Conservation (phyloP, 2,329 filamentous ascomycete species). For the Ophiostoma triangulosporum region DNA sequence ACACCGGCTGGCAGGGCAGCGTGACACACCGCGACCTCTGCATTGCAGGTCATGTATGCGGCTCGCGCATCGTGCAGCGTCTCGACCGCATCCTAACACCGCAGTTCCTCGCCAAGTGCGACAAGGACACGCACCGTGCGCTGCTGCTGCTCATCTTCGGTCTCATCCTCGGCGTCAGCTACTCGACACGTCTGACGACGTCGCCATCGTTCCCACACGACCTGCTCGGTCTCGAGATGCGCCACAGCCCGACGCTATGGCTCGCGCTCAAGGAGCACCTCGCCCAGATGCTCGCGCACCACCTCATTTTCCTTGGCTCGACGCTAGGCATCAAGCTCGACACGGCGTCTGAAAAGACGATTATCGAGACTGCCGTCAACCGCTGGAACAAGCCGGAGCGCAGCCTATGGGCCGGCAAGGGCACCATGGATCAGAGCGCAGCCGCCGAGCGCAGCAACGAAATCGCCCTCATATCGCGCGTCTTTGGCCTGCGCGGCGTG, state of each 20-base stretch:
- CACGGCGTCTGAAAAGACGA: constrained; percentile 18
- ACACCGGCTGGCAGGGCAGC: constrained; percentile 15
- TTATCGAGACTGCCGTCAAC: constrained; percentile 18
- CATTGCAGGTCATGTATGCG: constrained; percentile 17
- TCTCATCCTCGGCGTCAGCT: constrained; percentile 18
- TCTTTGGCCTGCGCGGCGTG: background rate
- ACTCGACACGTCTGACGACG: constrained; percentile 14
- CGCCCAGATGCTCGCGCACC: constrained; percentile 21
- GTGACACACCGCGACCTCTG: constrained; percentile 14
- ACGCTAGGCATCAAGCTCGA: constrained; percentile 20
- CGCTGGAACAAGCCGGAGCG: constrained; percentile 21
- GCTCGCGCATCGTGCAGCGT: constrained; percentile 18
- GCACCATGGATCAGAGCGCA: background rate
- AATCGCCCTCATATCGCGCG: background rate
- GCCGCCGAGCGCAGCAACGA: background rate
- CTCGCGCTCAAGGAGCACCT: constrained; percentile 22
- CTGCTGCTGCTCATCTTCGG: constrained; percentile 20
- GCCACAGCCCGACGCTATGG: constrained; percentile 21
- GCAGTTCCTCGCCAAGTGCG: constrained; percentile 17
- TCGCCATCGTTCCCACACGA: constrained; percentile 14
- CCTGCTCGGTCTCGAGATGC: constrained; percentile 17
- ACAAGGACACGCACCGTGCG: constrained; percentile 16
- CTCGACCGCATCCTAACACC: constrained; percentile 21
- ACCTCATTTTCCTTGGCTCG: constrained; percentile 20
- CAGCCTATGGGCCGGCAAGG: constrained; percentile 16